Evolutionary conservation across 306 rosid species (phyloP), one percentile per base, ranked within the genome.

Genomic region (Hippophae rhamnoides): DNA sequence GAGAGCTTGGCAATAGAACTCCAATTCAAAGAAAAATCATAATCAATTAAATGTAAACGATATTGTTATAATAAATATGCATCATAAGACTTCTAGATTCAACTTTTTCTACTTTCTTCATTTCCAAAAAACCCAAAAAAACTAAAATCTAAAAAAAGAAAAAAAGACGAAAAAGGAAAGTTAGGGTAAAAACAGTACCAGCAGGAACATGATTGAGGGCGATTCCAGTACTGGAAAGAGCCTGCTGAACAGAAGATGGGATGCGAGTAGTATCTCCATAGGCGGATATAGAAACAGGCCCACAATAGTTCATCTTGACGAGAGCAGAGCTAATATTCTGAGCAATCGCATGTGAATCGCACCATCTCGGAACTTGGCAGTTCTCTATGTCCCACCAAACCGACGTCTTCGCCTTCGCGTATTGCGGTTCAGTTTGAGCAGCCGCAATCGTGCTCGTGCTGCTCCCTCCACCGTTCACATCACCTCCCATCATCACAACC

Each of bases 361-460:
- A 71, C 7, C 64, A 76, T 52, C 59, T 73, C 0, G 87, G 93
- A 0, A 89, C 97, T n/a, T 70, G 87, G 41, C 95, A 89, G 64
- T 86, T 82, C 70, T 84, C 84, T 11, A 89, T 84, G 67, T 86
- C 93, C 97, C 95, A 89, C 97, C 95, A 89, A 14, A 86, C 89
- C 3, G 87, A 89, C 3, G 77, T 84, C 72, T 89, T 86, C 4
- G 89, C 97, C 58, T 27, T 11, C 1, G 40, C 66, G 58, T 83
- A 83, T 55, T 81, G 82, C 47, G 62, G 60, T 78, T 89, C 97
- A 64, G 83, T 83, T 42, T 64, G 71, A 26, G 62, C 72, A 23
- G 42, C 5, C 40, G 26, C 6, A 27, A 14, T 31, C 9, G n/a
- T 6, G 57, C 25, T 54, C 8, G 10, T 44, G 52, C 14, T 23